Percentiles rank a stretch among this genome's conserved stretches.
Conservation (phyloP, 176 grass and related monocot species). For the Aegilops longissima region DNA sequence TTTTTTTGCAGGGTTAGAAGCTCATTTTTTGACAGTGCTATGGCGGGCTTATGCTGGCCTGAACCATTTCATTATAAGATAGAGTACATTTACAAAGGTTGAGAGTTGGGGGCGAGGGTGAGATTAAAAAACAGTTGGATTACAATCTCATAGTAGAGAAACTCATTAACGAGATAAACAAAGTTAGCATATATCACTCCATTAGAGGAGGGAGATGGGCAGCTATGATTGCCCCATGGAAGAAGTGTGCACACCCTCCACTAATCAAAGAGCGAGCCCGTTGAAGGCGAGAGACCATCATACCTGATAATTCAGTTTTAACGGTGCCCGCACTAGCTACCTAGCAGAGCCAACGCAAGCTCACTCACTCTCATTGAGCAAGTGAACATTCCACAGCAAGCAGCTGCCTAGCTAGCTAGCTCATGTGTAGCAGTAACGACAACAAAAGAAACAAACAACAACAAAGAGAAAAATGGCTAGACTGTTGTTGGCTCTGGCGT, state of each 20-base stretch:
- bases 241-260: slow-evolving; percentile 35
- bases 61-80: no score
- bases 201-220: background rate
- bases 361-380: background rate
- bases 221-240: slow-evolving; percentile 35
- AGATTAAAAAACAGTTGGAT: no score
- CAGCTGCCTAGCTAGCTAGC: background rate
- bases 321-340: slow-evolving; percentile 52
- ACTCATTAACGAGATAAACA: slow-evolving; percentile 24
- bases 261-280: slow-evolving; percentile 21
- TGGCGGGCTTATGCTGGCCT: no score
- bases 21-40: no score
- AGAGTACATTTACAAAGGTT: no score
- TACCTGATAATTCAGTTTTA: slow-evolving; percentile 71
- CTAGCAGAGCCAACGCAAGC: background rate
- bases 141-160: no score
- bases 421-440: no score
- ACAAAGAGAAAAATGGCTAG: background rate
- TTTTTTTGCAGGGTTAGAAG: no score
- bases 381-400: background rate
- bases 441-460: no score
- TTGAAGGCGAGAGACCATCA: slow-evolving; percentile 23
- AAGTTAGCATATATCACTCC: background rate
- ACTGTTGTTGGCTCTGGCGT: background rate
- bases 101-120: no score